Percentiles rank a stretch among this genome's conserved stretches.
Conservation (phyloP, 352 stramenopile species). For the Plasmopara muralis region DNA sequence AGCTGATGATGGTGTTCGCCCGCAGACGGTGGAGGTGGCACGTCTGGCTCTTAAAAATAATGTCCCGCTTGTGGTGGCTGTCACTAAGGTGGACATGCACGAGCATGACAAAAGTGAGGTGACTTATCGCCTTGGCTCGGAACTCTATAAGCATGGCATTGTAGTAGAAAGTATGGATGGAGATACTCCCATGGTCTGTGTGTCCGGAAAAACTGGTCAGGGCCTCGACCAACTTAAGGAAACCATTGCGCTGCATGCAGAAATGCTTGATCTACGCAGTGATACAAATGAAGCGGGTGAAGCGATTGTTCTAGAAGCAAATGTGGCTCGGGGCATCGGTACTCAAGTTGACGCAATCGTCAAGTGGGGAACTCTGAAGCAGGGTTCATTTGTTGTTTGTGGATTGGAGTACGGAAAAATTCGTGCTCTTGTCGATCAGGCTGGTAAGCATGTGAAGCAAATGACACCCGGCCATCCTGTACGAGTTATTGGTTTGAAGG, state of each 20-base stretch:
- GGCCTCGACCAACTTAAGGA: constrained; percentile 95
- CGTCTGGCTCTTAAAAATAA: constrained; percentile 91
- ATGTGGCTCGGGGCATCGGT: constrained; percentile 91
- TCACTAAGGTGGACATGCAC: constrained; percentile 97
- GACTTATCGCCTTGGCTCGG: constrained; percentile 55
- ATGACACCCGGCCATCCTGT: constrained; percentile 88
- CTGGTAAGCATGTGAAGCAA: constrained; percentile 83
- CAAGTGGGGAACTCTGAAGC: constrained; percentile 94
- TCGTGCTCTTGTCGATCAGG: constrained; percentile 55
- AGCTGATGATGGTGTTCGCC: constrained; percentile 97
- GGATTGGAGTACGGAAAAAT: constrained; percentile 94
- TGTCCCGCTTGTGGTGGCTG: constrained; percentile 94
- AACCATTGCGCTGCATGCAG: constrained; percentile 93
- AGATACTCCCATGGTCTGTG: constrained; percentile 89
- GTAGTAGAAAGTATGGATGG: constrained; percentile 93
- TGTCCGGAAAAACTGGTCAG: constrained; percentile 93
- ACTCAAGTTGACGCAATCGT: constrained; percentile 94
- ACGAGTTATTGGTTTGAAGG: constrained; percentile 82
- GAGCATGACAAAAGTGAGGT: constrained; percentile 65
- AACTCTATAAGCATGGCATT: constrained; percentile 92
- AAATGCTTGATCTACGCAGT: constrained; percentile 94
- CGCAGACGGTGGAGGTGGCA: constrained; percentile 97
- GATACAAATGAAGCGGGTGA: constrained; percentile 86
- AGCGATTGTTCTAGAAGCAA: constrained; percentile 94
- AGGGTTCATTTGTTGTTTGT: constrained; percentile 93